These are phyloP conservation scores for Apiospora kogelbergensis DNA, from an alignment of 2,329 filamentous ascomycete species.

Conservation along the genomic window DNA sequence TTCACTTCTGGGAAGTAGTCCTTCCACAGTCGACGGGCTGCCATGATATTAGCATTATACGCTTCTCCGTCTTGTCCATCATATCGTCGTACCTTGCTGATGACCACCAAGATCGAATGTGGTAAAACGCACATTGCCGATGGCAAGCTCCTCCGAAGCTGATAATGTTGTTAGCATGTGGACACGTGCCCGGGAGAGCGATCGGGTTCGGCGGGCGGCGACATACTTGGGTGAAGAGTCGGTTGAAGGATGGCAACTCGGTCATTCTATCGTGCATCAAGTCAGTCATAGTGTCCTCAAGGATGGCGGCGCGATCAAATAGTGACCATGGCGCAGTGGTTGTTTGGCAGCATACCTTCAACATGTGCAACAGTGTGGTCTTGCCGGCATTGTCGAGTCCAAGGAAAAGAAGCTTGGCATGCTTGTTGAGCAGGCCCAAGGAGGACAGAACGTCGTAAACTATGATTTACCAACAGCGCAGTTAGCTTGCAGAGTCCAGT, in stretches of 20 bases:
- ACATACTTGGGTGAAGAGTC: conserved; percentile 85
- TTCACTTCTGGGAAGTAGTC: conserved; percentile 97
- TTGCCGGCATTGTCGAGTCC: conserved; percentile 94
- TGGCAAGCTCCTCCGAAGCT: conserved; percentile 90
- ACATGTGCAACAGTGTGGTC: conserved; percentile 90
- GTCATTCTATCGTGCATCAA: conserved; percentile 65
- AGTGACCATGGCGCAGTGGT: not conserved
- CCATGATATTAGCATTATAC: not conserved
- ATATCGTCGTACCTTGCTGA: conserved; percentile 70
- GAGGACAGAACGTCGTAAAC: conserved; percentile 90
- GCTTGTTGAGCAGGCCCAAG: conserved; percentile 89
- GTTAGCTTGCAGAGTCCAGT: conserved; percentile 20
- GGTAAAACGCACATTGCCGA: conserved; percentile 91
- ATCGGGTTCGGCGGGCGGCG: conserved; percentile 9
- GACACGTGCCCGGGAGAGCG: conserved; percentile 23
- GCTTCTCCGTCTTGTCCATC: not conserved
- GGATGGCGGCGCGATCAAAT: not conserved
- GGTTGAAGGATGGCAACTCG: conserved; percentile 88
- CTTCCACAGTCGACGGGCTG: conserved; percentile 90
- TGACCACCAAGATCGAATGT: conserved; percentile 93
- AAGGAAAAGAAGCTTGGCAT: conserved; percentile 91
- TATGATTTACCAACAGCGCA: conserved; percentile 34
- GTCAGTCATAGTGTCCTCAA: conserved; percentile 12
- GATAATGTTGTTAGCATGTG: conserved; percentile 21
- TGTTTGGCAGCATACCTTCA: conserved; percentile 66